Evolutionary conservation across 2,329 filamentous ascomycete species (phyloP), one percentile per base, ranked within the genome.

Genomic region (Ophiostoma ips): DNA sequence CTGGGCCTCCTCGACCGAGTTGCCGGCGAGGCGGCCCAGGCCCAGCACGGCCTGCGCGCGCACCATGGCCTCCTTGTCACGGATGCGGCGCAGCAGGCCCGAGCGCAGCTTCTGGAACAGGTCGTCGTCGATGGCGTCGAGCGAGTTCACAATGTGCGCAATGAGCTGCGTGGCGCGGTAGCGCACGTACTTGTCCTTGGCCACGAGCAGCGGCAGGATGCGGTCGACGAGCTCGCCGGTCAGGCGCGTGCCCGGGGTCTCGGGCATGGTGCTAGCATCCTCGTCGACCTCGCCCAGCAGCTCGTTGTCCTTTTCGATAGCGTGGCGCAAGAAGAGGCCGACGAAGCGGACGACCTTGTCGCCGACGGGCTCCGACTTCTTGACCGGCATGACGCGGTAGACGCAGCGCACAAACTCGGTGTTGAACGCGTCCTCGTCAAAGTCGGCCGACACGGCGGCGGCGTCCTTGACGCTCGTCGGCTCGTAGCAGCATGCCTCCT

Each of bases 41-140:
- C 89, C 90, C 55, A 95, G 73, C 1, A 95, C 87, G 7, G 92
- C 92, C 64, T 98, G 92, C 6, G 92, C 82, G 53, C 92, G 81
- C 9, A 98, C 87, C 63, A 89, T 85, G 7, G 88, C 78, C 63
- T 98, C 92, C 66, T 95, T 96, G 67, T 98, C 92, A 57, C 87
- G 81, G 47, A 96, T 83, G 33, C 92, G 77, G 66, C 85, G 94
- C 41, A 94, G 69, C 35, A 98, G 70, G 0, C 83, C 84, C 49
- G 86, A 75, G 48, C 87, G 78, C 53, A 96, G 72, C 52, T 87
- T 77, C 58, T 88, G 81, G 63, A 94, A 98, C 11, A 95, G 68
- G 46, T 92, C 87, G 62, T 95, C 88, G 59, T 96, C 92, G 58
- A 96, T 87, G 2, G 87, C 83, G 55, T 94, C 87, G 24, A 98